A percentile compares a stretch with the other conserved stretches of the same genome.
phyloP scores from a whole-genome alignment of 2,329 filamentous ascomycete genomes.

The Sporothrix sp. region DNA sequence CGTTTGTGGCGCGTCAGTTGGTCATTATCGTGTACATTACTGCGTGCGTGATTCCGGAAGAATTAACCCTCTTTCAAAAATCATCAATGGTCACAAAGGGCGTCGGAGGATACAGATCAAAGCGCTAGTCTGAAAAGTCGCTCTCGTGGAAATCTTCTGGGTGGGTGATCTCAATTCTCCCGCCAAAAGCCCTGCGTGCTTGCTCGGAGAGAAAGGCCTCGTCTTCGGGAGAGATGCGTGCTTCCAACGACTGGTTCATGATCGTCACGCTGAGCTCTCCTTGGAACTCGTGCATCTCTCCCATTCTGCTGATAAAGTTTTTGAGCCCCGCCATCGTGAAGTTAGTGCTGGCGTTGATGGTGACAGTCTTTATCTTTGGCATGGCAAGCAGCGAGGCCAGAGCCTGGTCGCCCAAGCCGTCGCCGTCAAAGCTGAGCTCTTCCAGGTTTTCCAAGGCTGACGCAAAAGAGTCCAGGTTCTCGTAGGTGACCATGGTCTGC shows the following conservation, averaged over 20 bases:
- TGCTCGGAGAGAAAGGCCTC: conserved; percentile 20
- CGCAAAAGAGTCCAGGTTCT: conserved; percentile 40
- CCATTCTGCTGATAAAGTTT: conserved; percentile 30
- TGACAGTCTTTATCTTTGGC: conserved; percentile 39
- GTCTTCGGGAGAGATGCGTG: conserved; percentile 22
- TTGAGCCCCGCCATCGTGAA: conserved; percentile 44
- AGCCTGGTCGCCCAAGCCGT: conserved; percentile 39
- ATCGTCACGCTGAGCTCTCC: conserved; percentile 27
- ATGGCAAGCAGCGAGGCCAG: conserved; percentile 30
- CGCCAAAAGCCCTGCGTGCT: conserved; percentile 22
- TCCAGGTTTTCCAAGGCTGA: conserved; percentile 39
- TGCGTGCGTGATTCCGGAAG: too few species aligned
- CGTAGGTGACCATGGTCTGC: conserved; percentile 38
- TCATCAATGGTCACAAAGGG: too few species aligned
- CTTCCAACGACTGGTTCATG: conserved; percentile 25
- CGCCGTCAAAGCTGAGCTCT: conserved; percentile 47
- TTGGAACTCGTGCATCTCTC: conserved; percentile 10
- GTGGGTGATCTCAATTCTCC: conserved; percentile 27
- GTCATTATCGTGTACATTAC: background rate
- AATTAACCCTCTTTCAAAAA: too few species aligned
- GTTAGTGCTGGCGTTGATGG: conserved; percentile 43
- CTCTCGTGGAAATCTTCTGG: conserved; percentile 29
- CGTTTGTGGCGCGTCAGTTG: background rate
- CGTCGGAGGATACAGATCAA: too few species aligned
- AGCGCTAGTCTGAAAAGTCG: conserved; percentile 27